Evolutionary conservation across 2,329 filamentous ascomycete species (phyloP).

Genomic region (Xylariales sp.): DNA sequence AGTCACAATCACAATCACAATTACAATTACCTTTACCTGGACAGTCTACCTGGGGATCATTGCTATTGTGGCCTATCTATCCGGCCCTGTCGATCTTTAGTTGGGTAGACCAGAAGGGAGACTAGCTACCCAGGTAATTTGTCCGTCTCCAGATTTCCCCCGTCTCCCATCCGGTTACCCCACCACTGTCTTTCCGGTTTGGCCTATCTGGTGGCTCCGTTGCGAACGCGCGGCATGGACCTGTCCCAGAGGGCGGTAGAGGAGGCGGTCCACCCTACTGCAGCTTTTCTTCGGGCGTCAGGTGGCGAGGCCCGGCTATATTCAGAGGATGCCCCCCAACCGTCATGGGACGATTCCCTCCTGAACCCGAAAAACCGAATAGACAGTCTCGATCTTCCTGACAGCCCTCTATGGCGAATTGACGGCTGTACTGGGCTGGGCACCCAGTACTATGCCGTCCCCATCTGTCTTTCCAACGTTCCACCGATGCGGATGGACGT

Average conservation of each 20-base stretch:
- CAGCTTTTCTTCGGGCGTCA: slow-evolving; percentile 55
- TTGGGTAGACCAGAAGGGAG: not conserved
- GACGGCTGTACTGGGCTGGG: slow-evolving; percentile 68
- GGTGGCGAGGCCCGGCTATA: slow-evolving; percentile 25
- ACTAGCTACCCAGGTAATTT: too few species aligned
- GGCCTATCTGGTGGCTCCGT: slow-evolving; percentile 33
- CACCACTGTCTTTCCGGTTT: slow-evolving; percentile 28
- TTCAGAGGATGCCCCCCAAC: slow-evolving; percentile 25
- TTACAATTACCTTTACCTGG: too few species aligned
- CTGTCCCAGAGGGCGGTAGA: slow-evolving; percentile 64
- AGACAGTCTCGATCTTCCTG: slow-evolving; percentile 62
- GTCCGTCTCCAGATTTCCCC: slow-evolving; percentile 13
- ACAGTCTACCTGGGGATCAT: slow-evolving; percentile 1
- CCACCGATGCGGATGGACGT: slow-evolving; percentile 68
- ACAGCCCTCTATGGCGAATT: slow-evolving; percentile 65
- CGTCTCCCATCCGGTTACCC: slow-evolving; percentile 21
- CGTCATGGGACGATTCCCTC: slow-evolving; percentile 60
- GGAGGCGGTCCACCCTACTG: slow-evolving; percentile 69
- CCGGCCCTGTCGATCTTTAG: slow-evolving; percentile 9
- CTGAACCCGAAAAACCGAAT: slow-evolving; percentile 72
- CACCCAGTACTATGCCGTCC: slow-evolving; percentile 67
- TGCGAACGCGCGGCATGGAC: slow-evolving; percentile 58
- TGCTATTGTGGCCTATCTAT: slow-evolving; percentile 9
- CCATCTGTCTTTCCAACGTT: slow-evolving; percentile 60
- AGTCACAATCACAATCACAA: too few species aligned